Evolutionary conservation across 1,284 basidiomycete genomes (phyloP), one percentile per base, ranked within the genome.

Genomic region (Ustilago bromivora): DNA sequence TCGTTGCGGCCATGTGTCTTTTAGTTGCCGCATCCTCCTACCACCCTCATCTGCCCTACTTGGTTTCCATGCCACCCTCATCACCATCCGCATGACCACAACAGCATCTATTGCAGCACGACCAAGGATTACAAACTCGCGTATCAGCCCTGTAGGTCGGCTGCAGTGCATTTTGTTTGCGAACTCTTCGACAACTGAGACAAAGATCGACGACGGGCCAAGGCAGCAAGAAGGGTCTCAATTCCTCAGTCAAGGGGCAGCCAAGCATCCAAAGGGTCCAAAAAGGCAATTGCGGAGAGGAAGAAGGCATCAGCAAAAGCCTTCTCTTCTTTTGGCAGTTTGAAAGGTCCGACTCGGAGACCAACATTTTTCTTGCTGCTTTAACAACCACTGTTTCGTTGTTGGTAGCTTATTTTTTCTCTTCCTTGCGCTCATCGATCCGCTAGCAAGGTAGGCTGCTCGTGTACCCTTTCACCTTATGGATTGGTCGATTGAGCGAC

Each of bases 331-430:
- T 28, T 28, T 41, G 12, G 31, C 15, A 36, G 35, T 43, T 53
- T 53, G 38, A 61, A 40, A 61, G 23, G 51, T 61, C 59, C 59
- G 59, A 53, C 59, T 54, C 49, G 38, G 31, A 57, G 28, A 46
- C 43, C 43, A 46, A 46, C 43, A 19, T 19, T 19, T 19, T 46
- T 46, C 19, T 19, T 46, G n/a, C 19, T 15, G 43, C 43, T 46
- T 46, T 8, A 15, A 46, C n/a, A 19, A 5, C 43, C n/a, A n/a
- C 23, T 28, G 17, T 19, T 46, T 12, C 13, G 40, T 17, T 6
- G 43, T 46, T 46, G 43, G 43, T 46, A 19, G 43, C 43, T 46
- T 28, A 28, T 28, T 17, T 19, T 46, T 17, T 46, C 43, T 19
- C 43, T 46, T 46, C 43, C 43, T 19, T 46, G 43, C 43, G 11